phyloP scores from a whole-genome alignment of 768 basidiomycete genomes.

The Hygrophorus pudorinus region DNA sequence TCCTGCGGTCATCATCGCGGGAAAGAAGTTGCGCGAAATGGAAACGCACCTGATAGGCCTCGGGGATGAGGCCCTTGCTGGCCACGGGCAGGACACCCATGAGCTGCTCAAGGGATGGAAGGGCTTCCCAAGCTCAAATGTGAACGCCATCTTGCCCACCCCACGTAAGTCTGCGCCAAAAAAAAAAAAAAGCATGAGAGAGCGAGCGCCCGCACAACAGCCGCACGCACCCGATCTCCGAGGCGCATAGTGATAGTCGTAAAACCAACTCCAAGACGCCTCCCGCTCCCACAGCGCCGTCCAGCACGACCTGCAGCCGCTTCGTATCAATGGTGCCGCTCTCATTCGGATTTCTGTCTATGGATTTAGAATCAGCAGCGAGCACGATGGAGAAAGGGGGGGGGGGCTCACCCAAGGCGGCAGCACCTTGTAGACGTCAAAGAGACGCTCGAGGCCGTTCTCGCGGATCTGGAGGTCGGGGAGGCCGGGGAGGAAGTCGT shows the following conservation, averaged over 20 bases:
- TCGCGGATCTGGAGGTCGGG: too few relatives aligned
- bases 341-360: slow-evolving; percentile 92
- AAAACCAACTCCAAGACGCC: too few relatives aligned
- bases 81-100: slow-evolving; percentile 93
- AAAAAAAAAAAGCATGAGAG: slow-evolving; percentile 18
- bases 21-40: slow-evolving; percentile 63
- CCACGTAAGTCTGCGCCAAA: too few relatives aligned
- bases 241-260: too few relatives aligned
- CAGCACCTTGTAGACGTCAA: slow-evolving; percentile 91
- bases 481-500: slow-evolving; percentile 93
- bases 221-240: slow-evolving; percentile 73
- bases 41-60: slow-evolving; percentile 64
- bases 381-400: too few relatives aligned
- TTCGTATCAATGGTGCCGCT: slow-evolving; percentile 70
- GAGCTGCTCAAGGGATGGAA: too few relatives aligned
- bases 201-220: background rate
- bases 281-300: slow-evolving; percentile 84
- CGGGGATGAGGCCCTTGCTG: slow-evolving; percentile 80
- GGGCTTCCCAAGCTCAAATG: slow-evolving; percentile 79
- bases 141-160: slow-evolving; percentile 79
- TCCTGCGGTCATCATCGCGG: too few relatives aligned
- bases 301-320: too few relatives aligned
- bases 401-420: slow-evolving; percentile 46
- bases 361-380: background rate
- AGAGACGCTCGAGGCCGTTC: slow-evolving; percentile 87